Evolutionary conservation across 306 rosid species (phyloP), one percentile per base, ranked within the genome.

Genomic region (Herpetospermum pedunculosum): DNA sequence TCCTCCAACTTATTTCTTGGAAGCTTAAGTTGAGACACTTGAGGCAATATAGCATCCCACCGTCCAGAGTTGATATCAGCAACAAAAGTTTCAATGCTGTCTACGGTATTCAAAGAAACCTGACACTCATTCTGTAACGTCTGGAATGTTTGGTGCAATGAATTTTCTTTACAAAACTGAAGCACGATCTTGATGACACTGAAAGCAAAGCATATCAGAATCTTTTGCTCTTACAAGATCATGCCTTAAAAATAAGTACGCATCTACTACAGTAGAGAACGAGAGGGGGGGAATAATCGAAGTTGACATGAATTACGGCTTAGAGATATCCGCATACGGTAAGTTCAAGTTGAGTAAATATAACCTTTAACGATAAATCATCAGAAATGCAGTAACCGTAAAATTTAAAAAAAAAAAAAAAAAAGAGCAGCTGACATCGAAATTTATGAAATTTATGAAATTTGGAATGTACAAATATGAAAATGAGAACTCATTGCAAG

Each of bases 171-270:
- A 82, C 99, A 94, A 64, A 94, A 94, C 73, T 94, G 99, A 75
- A 94, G 99, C 83, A 94, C 99, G 53, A 92, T 94, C 88, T 94
- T 94, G 80, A 94, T 89, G 54, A 91, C 99, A 76, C 97, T 94
- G 90, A 72, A 80, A 77, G 46, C 18, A 25, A 54, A n/a, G 28
- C 28, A 23, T 57, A 73, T n/a, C 44, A 63, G 26, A 49, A 53
- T 30, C 1, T 25, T 35, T 49, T 30, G 54, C 34, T 2, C 15
- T 10, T 23, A 28, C 11, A 37, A 18, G 29, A 62, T 62, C 69
- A 15, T 44, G 34, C 43, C 21, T 62, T 37, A 1, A 37, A 59
- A 59, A 26, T 9, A 28, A 59, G 14, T 4, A 55, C 16, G 26
- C 10, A 59, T 13, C 40, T 29, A 52, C 58, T n/a, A n/a, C n/a